A percentile compares a stretch with the other conserved stretches of the same genome.
Evolutionary conservation across 2,329 filamentous ascomycete species (phyloP).

Genomic region (Parascedosporium putredinis): DNA sequence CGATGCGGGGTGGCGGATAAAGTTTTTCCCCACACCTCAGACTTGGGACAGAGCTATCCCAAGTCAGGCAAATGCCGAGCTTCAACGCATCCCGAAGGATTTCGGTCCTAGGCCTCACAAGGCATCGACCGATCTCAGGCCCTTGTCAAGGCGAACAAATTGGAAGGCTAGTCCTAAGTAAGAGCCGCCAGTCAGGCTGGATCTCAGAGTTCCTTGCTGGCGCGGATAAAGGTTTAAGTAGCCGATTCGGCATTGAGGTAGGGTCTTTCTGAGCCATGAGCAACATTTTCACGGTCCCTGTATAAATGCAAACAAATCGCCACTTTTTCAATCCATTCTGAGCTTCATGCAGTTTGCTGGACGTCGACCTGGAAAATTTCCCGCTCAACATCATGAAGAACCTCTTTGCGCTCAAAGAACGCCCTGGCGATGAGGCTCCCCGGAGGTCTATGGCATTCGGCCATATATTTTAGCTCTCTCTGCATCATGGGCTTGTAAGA

Average conservation of each 20-base stretch:
- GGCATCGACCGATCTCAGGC: too few species aligned
- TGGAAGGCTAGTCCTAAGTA: too few species aligned
- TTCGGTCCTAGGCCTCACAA: too few species aligned
- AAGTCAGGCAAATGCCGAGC: neutral
- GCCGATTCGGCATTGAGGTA: neutral
- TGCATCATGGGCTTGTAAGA: conserved; percentile 4
- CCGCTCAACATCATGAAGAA: too few species aligned
- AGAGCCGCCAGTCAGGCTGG: neutral
- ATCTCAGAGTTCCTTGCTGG: neutral
- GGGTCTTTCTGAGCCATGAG: neutral
- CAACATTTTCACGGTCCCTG: too few species aligned
- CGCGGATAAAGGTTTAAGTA: neutral
- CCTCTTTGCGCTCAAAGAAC: conserved; percentile 1
- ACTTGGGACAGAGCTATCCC: neutral
- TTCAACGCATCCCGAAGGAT: neutral
- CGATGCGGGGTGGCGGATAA: neutral
- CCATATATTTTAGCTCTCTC: conserved; percentile 4
- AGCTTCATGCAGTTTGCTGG: too few species aligned
- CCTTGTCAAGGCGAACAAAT: too few species aligned
- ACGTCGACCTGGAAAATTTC: too few species aligned
- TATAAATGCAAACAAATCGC: too few species aligned
- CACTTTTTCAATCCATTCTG: too few species aligned
- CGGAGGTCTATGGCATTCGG: neutral
- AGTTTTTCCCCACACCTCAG: neutral
- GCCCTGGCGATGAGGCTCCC: conserved; percentile 5